These are phyloP conservation scores for Turritis glabra DNA, from an alignment of 345 rosid genomes.

Conservation along the genomic window DNA sequence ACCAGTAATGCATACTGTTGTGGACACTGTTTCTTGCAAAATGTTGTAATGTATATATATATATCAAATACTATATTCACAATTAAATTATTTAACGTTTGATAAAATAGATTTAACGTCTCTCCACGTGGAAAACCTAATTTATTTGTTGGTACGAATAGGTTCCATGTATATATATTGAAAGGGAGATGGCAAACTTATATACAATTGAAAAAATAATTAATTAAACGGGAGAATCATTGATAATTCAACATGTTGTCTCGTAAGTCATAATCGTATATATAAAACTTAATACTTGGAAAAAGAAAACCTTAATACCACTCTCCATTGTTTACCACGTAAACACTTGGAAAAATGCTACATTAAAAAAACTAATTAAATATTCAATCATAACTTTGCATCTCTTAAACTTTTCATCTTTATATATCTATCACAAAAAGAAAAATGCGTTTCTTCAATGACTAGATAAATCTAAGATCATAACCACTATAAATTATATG, in stretches of 20 bases:
- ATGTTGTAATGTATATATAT: neutral
- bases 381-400: neutral
- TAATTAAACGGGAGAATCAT: neutral
- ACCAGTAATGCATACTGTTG: slow-evolving; percentile 24
- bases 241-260: neutral
- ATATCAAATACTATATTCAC: neutral
- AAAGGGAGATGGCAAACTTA: slow-evolving; percentile 1
- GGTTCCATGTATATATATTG: slow-evolving; percentile 16
- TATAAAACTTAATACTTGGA: no score
- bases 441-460: neutral
- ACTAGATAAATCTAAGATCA: neutral
- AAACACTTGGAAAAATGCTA: neutral
- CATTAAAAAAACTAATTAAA: neutral
- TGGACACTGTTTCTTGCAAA: slow-evolving; percentile 26
- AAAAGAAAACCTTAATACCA: neutral
- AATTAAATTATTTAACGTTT: neutral
- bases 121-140: slow-evolving; percentile 31
- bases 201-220: neutral
- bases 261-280: no score
- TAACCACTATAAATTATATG: neutral
- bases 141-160: slow-evolving; percentile 15
- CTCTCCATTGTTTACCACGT: neutral
- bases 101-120: neutral
- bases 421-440: neutral
- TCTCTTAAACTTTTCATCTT: neutral